A percentile compares a stretch with the other conserved stretches of the same genome.
phyloP scores from a whole-genome alignment of 2,329 filamentous ascomycete species.

The Aureobasidium melanogenum region DNA sequence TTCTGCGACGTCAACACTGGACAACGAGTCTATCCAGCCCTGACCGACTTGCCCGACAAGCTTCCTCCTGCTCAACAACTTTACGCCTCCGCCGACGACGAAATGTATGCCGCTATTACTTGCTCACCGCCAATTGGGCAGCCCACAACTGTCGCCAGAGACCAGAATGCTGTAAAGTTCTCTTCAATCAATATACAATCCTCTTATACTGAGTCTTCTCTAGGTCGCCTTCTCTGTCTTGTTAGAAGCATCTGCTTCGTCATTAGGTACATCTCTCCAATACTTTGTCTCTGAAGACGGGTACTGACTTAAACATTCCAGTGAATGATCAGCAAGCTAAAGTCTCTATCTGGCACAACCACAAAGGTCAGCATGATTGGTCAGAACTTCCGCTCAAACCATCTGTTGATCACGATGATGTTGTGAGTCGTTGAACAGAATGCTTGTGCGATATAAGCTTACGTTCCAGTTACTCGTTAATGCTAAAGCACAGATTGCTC shows the following conservation, averaged over 20 bases:
- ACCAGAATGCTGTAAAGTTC: conserved; percentile 27
- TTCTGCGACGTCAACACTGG: conserved; percentile 27
- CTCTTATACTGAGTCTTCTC: background rate
- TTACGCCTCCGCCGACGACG: conserved; percentile 8
- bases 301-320: background rate
- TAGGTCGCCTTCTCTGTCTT: conserved; percentile 57
- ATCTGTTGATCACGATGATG: conserved; percentile 20
- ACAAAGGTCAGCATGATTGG: conserved; percentile 48
- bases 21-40: conserved; percentile 26
- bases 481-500: conserved; percentile 15
- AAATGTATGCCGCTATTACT: conserved; percentile 46
- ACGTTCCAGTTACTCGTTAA: conserved; percentile 10
- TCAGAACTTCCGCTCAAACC: conserved; percentile 47
- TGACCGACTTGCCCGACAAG: conserved; percentile 26
- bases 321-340: conserved; percentile 54
- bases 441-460: background rate
- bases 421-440: conserved; percentile 17
- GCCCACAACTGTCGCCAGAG: conserved; percentile 50
- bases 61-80: conserved; percentile 20
- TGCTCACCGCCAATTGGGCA: conserved; percentile 68
- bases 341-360: conserved; percentile 66
- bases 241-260: conserved; percentile 52
- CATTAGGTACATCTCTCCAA: conserved; percentile 5
- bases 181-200: background rate
- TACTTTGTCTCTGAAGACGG: background rate